phyloP scores from a whole-genome alignment of 495 filamentous ascomycete species.

The Penicillium mononematosum region DNA sequence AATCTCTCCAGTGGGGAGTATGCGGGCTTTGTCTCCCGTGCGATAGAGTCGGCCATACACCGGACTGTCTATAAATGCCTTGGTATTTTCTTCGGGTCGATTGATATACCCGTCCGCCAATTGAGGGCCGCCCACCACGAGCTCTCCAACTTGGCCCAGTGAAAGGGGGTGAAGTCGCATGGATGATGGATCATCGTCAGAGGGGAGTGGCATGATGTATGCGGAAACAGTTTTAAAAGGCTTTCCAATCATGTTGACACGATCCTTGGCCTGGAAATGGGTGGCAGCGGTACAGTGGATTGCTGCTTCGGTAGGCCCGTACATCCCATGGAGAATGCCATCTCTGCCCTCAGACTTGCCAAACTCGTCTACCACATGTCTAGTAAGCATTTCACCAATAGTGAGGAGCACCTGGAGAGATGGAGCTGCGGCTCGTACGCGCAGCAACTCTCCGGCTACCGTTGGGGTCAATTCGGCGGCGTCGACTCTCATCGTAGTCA shows the following conservation, averaged over 20 bases:
- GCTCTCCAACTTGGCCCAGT: constrained; percentile 72
- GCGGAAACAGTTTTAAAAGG: constrained; percentile 75
- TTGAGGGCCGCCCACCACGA: constrained; percentile 75
- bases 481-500: constrained; percentile 66
- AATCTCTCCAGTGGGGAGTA: constrained; percentile 64
- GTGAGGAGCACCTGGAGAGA: constrained; percentile 65
- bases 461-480: constrained; percentile 82
- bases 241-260: constrained; percentile 65
- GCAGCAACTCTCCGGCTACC: constrained; percentile 67
- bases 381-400: constrained; percentile 85
- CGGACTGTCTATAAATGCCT: constrained; percentile 60
- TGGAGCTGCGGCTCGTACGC: constrained; percentile 59
- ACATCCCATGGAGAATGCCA: constrained; percentile 76
- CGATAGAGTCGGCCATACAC: constrained; percentile 64
- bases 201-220: constrained; percentile 55
- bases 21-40: constrained; percentile 78
- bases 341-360: constrained; percentile 38
- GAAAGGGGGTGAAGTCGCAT: constrained; percentile 54
- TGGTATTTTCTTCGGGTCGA: constrained; percentile 64
- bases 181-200: constrained; percentile 26
- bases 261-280: constrained; percentile 43
- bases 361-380: constrained; percentile 69
- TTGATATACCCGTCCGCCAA: constrained; percentile 80
- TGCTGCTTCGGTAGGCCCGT: constrained; percentile 80
- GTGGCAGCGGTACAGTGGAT: constrained; percentile 70